Base-by-base conservation (phyloP, 1,139 yeast genomes). In the Suhomyces choctaworum region DNA sequence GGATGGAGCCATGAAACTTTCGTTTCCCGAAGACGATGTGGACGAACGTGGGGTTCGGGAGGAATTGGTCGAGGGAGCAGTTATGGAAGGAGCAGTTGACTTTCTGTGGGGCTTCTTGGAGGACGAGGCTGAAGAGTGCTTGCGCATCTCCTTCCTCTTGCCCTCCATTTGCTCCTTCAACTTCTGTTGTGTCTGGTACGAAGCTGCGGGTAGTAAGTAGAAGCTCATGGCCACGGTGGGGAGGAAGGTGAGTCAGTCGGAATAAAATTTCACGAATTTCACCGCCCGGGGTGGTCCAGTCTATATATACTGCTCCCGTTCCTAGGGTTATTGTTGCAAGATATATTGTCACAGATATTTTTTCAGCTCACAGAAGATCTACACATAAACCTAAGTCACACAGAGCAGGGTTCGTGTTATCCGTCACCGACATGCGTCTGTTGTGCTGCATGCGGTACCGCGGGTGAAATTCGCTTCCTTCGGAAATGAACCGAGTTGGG, bases 101-200 rank as follows among this genome's bases (percentile, higher is more conserved):
- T 27, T 26, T 20, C 29, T 29, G 22, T 40, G 34, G 7, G 42
- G 32, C 5, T 32, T 22, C 11, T 20, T 22, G 13, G 40, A 39
- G 14, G 36, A 25, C 9, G 25, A 21, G 6, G 28, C 15, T n/a
- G 9, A 22, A 15, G 29, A 33, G 8, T 22, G 22, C 27, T 32
- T 34, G 24, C 31, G 29, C 31, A 35, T 26, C 11, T 31, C 41
- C 25, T 32, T 42, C 32, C 43, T 45, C 32, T 41, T 42, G 4
- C 42, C 42, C 13, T 33, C 39, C 36, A 47, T 45, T 29, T 46
- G 47, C 25, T 41, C 47, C 36, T 46, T 45, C 36, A 48, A 37
- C 39, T 48, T 48, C 32, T 50, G 52, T 31, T 50, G 54, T 10
- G 51, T 45, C 36, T 50, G 54, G 36, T 45, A 50, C 7, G 52